Percentiles rank a stretch among this genome's conserved stretches.
These are phyloP conservation scores for Dichotomocladium elegans DNA, from an alignment of 371 early-diverging fungal species.

Conservation along the genomic window DNA sequence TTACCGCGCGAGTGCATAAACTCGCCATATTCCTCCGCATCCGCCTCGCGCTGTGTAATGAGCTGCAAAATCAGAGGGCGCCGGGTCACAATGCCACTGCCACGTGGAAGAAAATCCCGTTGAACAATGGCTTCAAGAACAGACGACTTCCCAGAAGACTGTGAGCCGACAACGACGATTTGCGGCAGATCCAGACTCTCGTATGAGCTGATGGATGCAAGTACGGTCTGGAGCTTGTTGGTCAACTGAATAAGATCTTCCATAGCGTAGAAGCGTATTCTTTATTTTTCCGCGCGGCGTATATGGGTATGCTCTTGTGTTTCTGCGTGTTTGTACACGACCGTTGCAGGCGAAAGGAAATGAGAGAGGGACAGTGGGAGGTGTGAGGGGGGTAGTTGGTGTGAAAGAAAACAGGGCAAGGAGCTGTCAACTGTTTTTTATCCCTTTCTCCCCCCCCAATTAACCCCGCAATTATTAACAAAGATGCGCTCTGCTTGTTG, in stretches of 20 bases:
- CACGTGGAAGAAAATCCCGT: slow-evolving; percentile 89
- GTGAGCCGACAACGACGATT: slow-evolving; percentile 83
- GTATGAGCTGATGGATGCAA: slow-evolving; percentile 76
- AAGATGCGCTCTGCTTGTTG: too few species aligned
- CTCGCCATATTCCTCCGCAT: slow-evolving; percentile 59
- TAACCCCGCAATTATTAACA: too few species aligned
- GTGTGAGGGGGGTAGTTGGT: too few species aligned
- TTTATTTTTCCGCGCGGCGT: too few species aligned
- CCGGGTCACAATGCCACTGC: slow-evolving; percentile 90
- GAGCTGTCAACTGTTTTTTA: too few species aligned
- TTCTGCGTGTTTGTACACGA: too few species aligned
- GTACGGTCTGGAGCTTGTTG: slow-evolving; percentile 92
- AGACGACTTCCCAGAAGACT: slow-evolving; percentile 94
- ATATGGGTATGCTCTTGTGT: too few species aligned
- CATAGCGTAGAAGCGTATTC: too few species aligned
- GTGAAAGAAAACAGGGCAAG: too few species aligned
- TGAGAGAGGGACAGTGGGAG: too few species aligned
- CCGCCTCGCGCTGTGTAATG: slow-evolving; percentile 56
- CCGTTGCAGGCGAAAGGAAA: too few species aligned
- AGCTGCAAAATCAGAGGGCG: slow-evolving; percentile 91
- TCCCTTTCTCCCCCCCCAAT: too few species aligned
- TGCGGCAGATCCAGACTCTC: slow-evolving; percentile 89
- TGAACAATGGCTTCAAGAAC: slow-evolving; percentile 91
- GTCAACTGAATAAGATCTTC: slow-evolving; percentile 80
- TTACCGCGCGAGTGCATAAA: slow-evolving; percentile 76